Evolutionary conservation across 2,329 filamentous ascomycete genomes (phyloP), one percentile per base, ranked within the genome.

Genomic region (Monilinia fructicola): DNA sequence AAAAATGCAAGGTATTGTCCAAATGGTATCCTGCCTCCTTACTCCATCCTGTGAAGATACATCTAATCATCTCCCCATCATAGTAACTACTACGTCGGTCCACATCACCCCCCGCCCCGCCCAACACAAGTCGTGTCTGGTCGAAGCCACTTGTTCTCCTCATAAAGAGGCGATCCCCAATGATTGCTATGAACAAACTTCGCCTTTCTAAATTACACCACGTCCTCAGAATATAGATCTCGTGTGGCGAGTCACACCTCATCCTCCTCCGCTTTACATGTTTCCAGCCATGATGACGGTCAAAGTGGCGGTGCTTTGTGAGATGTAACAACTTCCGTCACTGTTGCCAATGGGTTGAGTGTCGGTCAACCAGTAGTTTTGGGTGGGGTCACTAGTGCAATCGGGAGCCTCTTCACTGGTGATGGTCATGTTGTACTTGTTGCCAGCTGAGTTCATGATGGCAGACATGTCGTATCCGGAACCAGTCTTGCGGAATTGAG

Each of bases 381-480:
- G 65, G 56, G 69, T 72, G 38, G 58, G 68, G 52, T 70, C 68
- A 60, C 72, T 74, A 23, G 65, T 70, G 64, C 74, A 76, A 0
- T 38, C n/a, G 12, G 67, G 44, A 31, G 70, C 71, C 67, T 76
- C 74, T 4, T 12, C 21, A 54, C 67, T 69, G 44, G 54, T 71
- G 66, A 76, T 76, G n/a, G 69, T 67, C 74, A 76, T 76, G 60
- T 72, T 66, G 48, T 76, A 76, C 60, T 68, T 70, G 66, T 74
- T 76, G 23, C 69, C 69, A 18, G 54, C 50, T 2, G 69, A n/a
- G 69, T 75, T 76, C 66, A 71, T 68, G 67, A 76, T 76, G 44
- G 73, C 73, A 10, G 74, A 76, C 28, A 75, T 64, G 55, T 76
- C 73, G 21, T 73, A 76, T 67, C 74, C 74, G 50, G 66, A 70